Conservation (phyloP, 108 stramenopile genomes). For the Nitzschia sp. region DNA sequence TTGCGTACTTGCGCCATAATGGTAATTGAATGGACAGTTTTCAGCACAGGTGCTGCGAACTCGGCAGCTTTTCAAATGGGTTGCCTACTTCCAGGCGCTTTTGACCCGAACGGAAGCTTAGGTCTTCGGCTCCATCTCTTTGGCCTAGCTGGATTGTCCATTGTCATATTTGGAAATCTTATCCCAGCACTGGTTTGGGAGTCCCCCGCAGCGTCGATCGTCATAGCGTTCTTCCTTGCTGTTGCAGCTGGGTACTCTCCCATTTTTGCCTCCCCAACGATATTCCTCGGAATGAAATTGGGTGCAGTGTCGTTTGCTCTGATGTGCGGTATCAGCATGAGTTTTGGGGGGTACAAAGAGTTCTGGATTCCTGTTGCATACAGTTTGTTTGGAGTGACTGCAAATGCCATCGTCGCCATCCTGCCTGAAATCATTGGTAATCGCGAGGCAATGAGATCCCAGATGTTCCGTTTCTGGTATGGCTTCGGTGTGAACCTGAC, state of each 20-base stretch:
- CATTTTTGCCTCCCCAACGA: not conserved
- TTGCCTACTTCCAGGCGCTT: not conserved
- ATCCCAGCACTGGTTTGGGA: not conserved
- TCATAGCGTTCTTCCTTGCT: not conserved
- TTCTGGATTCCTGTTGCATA: not conserved
- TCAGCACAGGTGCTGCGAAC: not conserved
- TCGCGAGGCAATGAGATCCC: not conserved
- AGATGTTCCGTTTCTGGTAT: constrained; percentile 1
- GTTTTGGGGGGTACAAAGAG: not conserved
- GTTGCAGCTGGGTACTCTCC: constrained; percentile 3
- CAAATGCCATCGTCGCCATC: not conserved
- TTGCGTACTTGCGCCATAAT: constrained; percentile 3
- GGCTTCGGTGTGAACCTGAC: constrained; percentile 4
- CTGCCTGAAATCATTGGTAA: constrained; percentile 7
- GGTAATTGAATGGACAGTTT: not conserved
- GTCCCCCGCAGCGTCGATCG: not conserved
- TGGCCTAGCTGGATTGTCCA: not conserved
- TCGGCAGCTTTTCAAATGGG: constrained; percentile 5
- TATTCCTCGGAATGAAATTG: constrained; percentile 5
- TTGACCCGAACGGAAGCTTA: constrained; percentile 2
- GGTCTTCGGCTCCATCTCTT: not conserved
- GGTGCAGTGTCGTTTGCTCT: constrained; percentile 1
- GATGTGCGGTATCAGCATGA: not conserved
- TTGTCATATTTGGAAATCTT: not conserved
- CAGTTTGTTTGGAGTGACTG: not conserved